Conservation (phyloP, 352 stramenopile species). For the Hyphochytrium catenoides region DNA sequence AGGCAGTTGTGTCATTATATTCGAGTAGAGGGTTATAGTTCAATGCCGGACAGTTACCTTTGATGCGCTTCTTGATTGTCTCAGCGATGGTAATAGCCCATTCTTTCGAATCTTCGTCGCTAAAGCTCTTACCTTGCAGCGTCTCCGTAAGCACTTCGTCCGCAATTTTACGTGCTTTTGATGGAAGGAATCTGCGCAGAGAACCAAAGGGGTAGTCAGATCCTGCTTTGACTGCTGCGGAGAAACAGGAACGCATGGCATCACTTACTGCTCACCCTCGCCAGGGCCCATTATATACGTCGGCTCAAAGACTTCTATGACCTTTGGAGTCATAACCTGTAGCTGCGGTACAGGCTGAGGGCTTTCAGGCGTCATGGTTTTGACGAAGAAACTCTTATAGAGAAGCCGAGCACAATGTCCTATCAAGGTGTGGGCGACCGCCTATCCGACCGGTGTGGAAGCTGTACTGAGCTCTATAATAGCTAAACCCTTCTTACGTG, state of each 20-base stretch:
- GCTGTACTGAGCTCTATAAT: too few species aligned
- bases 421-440: too few species aligned
- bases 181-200: constrained; percentile 29
- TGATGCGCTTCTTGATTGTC: constrained; percentile 25
- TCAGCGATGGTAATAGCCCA: constrained; percentile 40
- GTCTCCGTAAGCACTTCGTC: constrained; percentile 30
- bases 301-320: constrained; percentile 52
- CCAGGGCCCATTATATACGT: constrained; percentile 56
- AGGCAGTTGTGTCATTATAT: constrained; percentile 2
- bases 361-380: too few species aligned
- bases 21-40: background rate
- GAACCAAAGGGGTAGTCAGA: background rate
- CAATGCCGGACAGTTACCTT: constrained; percentile 5
- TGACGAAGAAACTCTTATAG: too few species aligned
- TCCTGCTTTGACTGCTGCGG: background rate
- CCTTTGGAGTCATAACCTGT: constrained; percentile 15
- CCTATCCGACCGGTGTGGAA: too few species aligned
- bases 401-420: too few species aligned
- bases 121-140: constrained; percentile 39
- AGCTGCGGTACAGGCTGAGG: too few species aligned
- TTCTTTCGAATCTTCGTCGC: constrained; percentile 31
- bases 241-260: background rate
- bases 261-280: constrained; percentile 30
- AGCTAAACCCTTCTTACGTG: too few species aligned
- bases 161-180: constrained; percentile 42